phyloP scores from a whole-genome alignment of 106 monocot genomes.

The Cymbidium sinense region DNA sequence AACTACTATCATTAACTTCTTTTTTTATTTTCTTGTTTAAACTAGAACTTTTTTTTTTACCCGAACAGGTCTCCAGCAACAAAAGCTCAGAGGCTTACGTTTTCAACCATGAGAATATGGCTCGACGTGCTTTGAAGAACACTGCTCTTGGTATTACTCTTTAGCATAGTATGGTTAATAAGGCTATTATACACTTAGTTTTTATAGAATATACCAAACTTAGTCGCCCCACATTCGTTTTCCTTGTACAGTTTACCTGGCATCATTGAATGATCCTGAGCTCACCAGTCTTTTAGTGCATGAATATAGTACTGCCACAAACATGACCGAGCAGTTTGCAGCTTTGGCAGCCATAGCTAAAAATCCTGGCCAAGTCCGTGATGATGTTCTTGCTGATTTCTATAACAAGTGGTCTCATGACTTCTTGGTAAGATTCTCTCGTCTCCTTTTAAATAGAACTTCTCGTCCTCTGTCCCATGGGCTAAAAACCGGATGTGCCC shows the following conservation, averaged over 20 bases:
- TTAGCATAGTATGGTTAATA: neutral
- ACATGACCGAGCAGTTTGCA: conserved; percentile 98
- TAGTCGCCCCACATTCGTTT: neutral
- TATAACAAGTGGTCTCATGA: conserved; percentile 90
- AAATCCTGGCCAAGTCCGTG: conserved; percentile 78
- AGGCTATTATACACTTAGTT: neutral
- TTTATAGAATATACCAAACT: neutral
- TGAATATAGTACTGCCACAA: conserved; percentile 84
- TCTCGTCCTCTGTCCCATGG: too few relatives aligned
- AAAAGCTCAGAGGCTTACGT: conserved; percentile 64
- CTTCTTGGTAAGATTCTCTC: conserved; percentile 51
- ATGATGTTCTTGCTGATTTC: conserved; percentile 82
- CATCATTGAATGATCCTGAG: conserved; percentile 68
- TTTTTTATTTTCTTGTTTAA: neutral
- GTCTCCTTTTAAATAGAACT: too few relatives aligned
- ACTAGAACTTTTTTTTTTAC: neutral
- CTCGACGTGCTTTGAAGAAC: conserved; percentile 82
- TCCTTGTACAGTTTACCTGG: conserved; percentile 59
- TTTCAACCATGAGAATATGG: conserved; percentile 77
- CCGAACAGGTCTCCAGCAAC: conserved; percentile 62
- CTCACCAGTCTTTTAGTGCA: conserved; percentile 52
- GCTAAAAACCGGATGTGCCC: too few relatives aligned
- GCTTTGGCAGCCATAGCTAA: conserved; percentile 77
- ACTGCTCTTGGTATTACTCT: conserved; percentile 55
- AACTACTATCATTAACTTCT: neutral